These are phyloP conservation scores for Osmanthus fragrans DNA, from an alignment of 257 asterid species.

Conservation along the genomic window DNA sequence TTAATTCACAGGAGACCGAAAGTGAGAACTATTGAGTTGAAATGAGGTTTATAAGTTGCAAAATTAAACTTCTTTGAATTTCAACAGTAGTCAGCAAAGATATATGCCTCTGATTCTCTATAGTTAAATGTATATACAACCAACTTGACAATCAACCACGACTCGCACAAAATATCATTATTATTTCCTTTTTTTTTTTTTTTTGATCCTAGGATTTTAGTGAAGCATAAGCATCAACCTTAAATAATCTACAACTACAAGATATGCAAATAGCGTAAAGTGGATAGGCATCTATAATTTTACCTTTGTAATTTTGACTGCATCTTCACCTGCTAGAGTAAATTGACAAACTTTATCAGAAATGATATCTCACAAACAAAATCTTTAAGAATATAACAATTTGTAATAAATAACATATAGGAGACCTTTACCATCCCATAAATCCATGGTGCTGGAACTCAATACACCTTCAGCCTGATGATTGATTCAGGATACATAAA, in stretches of 20 bases:
- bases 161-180: not conserved
- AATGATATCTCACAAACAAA: constrained; percentile 19
- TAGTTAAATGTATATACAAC: not conserved
- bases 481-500: not conserved
- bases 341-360: constrained; percentile 22
- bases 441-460: constrained; percentile 53
- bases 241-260: not conserved
- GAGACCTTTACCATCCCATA: constrained; percentile 69
- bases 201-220: not conserved
- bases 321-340: constrained; percentile 52
- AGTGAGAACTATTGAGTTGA: constrained; percentile 1
- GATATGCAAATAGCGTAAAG: constrained; percentile 1
- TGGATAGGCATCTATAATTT: not conserved
- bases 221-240: not conserved
- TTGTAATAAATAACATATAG: constrained; percentile 3
- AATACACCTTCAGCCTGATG: constrained; percentile 45
- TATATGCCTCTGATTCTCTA: not conserved
- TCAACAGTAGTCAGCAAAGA: not conserved
- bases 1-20: constrained; percentile 16
- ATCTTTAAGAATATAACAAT: not conserved
- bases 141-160: not conserved
- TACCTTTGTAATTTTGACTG: constrained; percentile 60
- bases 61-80: not conserved
- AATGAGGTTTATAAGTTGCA: constrained; percentile 1
- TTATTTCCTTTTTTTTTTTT: not conserved